A percentile compares a stretch with the other conserved stretches of the same genome.
These are phyloP conservation scores for Phoma herbarum DNA, from an alignment of 2,329 filamentous ascomycete genomes.

Conservation along the genomic window DNA sequence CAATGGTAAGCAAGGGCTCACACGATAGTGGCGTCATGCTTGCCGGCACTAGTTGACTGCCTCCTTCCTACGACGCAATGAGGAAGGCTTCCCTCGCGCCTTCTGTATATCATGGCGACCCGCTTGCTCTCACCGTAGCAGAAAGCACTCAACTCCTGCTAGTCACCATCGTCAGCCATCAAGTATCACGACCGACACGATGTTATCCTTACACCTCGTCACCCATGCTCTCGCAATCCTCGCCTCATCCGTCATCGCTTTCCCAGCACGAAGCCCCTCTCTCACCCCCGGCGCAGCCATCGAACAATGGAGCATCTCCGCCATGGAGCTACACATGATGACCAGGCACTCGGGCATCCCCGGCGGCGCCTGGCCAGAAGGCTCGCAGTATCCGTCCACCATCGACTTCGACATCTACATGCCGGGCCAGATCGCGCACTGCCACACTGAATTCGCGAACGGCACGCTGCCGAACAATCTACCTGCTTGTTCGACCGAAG, in stretches of 20 bases:
- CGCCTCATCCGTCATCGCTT: not conserved
- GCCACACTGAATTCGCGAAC: slow-evolving; percentile 24
- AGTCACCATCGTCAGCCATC: not conserved
- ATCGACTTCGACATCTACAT: slow-evolving; percentile 35
- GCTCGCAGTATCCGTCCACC: slow-evolving; percentile 30
- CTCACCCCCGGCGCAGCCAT: not conserved
- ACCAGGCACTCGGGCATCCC: slow-evolving; percentile 31
- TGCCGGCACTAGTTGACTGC: not conserved
- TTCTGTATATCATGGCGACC: slow-evolving; percentile 1
- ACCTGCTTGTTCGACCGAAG: not conserved
- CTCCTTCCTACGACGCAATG: not conserved
- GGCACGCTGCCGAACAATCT: slow-evolving; percentile 21
- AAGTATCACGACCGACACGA: not conserved
- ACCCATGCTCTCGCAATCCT: not conserved
- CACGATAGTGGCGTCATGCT: not conserved
- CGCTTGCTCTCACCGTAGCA: not conserved
- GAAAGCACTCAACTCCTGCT: not conserved
- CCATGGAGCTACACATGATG: slow-evolving; percentile 43
- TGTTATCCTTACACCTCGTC: slow-evolving; percentile 1
- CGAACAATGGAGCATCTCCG: slow-evolving; percentile 33
- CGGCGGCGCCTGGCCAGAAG: slow-evolving; percentile 34
- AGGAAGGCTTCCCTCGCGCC: not conserved
- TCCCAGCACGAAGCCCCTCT: not conserved
- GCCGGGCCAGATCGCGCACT: slow-evolving; percentile 17
- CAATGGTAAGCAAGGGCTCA: not conserved